A percentile compares a stretch with the other conserved stretches of the same genome.
Conservation (phyloP, 2,329 filamentous ascomycete species). For the Trichoderma sp. region DNA sequence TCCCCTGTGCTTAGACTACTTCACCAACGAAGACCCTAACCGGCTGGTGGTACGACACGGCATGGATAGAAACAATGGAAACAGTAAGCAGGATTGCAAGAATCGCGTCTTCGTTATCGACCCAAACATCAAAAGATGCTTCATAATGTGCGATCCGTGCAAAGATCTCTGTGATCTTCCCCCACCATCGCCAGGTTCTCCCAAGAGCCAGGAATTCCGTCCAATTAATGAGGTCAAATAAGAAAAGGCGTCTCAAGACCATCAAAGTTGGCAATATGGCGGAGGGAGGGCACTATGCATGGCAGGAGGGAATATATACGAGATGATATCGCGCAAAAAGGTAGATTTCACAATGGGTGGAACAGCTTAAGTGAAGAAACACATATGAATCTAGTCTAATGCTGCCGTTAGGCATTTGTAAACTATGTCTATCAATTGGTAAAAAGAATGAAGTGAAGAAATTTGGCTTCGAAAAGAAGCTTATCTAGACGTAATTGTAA, state of each 20-base stretch:
- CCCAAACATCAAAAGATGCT: neutral
- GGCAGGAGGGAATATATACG: neutral
- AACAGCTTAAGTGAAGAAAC: neutral
- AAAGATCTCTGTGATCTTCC: neutral
- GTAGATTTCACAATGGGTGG: too few relatives aligned
- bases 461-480: neutral
- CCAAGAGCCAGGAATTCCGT: neutral
- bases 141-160: neutral
- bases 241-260: neutral
- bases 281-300: neutral
- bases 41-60: slow-evolving; percentile 19
- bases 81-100: slow-evolving; percentile 24
- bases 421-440: neutral
- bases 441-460: neutral
- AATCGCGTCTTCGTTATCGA: slow-evolving; percentile 8
- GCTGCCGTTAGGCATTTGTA: neutral
- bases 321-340: neutral
- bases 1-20: slow-evolving; percentile 18
- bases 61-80: slow-evolving; percentile 21
- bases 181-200: neutral
- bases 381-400: neutral
- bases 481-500: neutral
- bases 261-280: neutral
- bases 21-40: slow-evolving; percentile 18
- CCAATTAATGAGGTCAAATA: neutral